Evolutionary conservation across 768 basidiomycete genomes (phyloP).

Genomic region (Candolleomyces efflorescens): DNA sequence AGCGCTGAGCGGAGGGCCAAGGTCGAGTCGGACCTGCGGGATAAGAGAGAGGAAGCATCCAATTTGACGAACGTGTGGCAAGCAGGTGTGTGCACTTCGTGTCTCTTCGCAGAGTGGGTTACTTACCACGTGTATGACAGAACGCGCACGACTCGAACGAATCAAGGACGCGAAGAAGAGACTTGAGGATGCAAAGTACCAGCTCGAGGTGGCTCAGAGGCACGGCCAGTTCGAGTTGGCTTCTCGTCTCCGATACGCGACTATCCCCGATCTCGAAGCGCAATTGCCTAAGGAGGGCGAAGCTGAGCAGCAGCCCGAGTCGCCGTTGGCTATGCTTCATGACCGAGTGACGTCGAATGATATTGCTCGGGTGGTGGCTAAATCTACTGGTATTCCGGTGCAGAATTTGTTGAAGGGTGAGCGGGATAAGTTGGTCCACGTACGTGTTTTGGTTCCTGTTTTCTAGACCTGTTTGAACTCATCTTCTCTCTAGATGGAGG

Average conservation of each 20-base stretch:
- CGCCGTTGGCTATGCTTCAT: constrained; percentile 65
- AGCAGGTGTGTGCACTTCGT: constrained; percentile 43
- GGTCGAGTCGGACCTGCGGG: constrained; percentile 59
- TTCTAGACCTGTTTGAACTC: background rate
- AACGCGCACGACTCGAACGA: constrained; percentile 62
- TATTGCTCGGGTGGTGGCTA: constrained; percentile 84
- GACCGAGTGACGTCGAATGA: constrained; percentile 88
- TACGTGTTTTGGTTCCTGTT: constrained; percentile 32
- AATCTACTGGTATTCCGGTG: constrained; percentile 87
- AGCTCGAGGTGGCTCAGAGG: constrained; percentile 84
- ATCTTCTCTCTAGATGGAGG: constrained; percentile 69
- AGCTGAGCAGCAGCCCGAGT: constrained; percentile 33
- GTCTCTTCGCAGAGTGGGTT: background rate
- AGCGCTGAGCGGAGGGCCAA: constrained; percentile 67
- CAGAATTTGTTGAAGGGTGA: constrained; percentile 87
- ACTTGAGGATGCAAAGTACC: constrained; percentile 79
- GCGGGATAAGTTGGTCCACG: constrained; percentile 83
- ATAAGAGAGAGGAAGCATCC: constrained; percentile 60
- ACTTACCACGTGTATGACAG: constrained; percentile 25
- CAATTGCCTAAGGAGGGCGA: constrained; percentile 54
- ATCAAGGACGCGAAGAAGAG: constrained; percentile 70
- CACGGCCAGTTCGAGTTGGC: constrained; percentile 85
- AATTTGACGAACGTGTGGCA: constrained; percentile 68
- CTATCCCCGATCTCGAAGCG: constrained; percentile 75
- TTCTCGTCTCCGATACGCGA: constrained; percentile 76